These are phyloP conservation scores for Diplocarpon mali DNA, from an alignment of 2,329 filamentous ascomycete species.

Conservation along the genomic window DNA sequence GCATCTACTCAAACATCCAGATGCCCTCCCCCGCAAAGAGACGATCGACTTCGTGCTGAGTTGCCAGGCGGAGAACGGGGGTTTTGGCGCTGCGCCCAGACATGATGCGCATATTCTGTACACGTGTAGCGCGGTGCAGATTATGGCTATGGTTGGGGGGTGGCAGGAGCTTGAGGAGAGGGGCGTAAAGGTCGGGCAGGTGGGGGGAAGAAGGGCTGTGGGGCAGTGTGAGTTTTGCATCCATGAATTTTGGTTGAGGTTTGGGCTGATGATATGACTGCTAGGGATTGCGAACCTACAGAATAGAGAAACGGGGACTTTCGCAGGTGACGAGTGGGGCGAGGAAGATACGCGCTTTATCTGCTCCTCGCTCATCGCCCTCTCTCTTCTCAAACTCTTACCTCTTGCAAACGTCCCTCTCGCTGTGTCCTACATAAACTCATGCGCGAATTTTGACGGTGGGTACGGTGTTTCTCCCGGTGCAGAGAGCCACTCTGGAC, in stretches of 20 bases:
- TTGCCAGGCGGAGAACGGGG: slow-evolving; percentile 81
- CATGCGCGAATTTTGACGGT: slow-evolving; percentile 88
- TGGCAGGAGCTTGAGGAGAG: slow-evolving; percentile 67
- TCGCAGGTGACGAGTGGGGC: slow-evolving; percentile 91
- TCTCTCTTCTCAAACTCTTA: slow-evolving; percentile 71
- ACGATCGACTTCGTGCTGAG: slow-evolving; percentile 90
- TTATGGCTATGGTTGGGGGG: slow-evolving; percentile 76
- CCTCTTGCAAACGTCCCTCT: slow-evolving; percentile 66
- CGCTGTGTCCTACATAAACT: slow-evolving; percentile 66
- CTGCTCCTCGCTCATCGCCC: slow-evolving; percentile 78
- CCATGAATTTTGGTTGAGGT: slow-evolving; percentile 1
- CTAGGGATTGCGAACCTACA: slow-evolving; percentile 75
- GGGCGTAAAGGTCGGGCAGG: slow-evolving; percentile 20
- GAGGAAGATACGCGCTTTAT: slow-evolving; percentile 93
- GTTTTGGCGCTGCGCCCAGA: slow-evolving; percentile 85
- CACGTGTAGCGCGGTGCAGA: slow-evolving; percentile 90
- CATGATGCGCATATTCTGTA: slow-evolving; percentile 96
- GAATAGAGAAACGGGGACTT: slow-evolving; percentile 70
- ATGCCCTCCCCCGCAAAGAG: slow-evolving; percentile 68
- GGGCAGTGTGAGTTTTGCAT: slow-evolving; percentile 56
- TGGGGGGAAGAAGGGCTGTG: slow-evolving; percentile 54
- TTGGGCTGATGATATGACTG: slow-evolving; percentile 8
- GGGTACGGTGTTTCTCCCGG: slow-evolving; percentile 85
- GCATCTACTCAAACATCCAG: slow-evolving; percentile 69
- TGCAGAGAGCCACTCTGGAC: slow-evolving; percentile 87